These are phyloP conservation scores for Cryptococcus sp. DNA, from an alignment of 1,284 basidiomycete species.

Conservation along the genomic window DNA sequence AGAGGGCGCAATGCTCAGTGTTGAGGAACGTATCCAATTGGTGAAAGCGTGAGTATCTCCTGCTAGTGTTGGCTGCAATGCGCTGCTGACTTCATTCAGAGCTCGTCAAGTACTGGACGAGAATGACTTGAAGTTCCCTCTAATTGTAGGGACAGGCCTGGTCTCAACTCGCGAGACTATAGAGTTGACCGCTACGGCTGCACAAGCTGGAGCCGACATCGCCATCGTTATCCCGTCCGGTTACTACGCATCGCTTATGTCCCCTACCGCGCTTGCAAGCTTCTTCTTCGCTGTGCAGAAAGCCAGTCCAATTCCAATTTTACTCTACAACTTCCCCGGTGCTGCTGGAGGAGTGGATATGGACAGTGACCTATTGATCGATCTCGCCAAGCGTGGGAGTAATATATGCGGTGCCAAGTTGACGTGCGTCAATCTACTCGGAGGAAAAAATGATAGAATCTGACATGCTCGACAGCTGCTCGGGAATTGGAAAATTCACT, in stretches of 20 bases:
- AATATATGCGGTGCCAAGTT: conserved; percentile 14
- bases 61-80: not conserved
- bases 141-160: conserved; percentile 10
- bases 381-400: conserved; percentile 3
- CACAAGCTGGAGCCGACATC: conserved; percentile 8
- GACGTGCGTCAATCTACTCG: conserved; percentile 4
- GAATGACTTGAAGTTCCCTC: not conserved
- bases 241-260: conserved; percentile 16
- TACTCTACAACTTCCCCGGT: conserved; percentile 10
- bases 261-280: conserved; percentile 3
- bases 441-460: not conserved
- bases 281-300: conserved; percentile 10
- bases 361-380: conserved; percentile 12
- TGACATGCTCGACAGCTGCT: conserved; percentile 6
- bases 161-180: conserved; percentile 9
- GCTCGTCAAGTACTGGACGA: conserved; percentile 3
- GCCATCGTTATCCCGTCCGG: conserved; percentile 13
- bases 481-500: conserved; percentile 12
- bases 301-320: conserved; percentile 9
- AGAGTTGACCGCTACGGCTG: conserved; percentile 3
- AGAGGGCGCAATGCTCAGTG: conserved; percentile 3
- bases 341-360: conserved; percentile 11
- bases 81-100: not conserved
- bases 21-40: not conserved
- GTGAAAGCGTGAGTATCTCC: conserved; percentile 1